phyloP scores from a whole-genome alignment of 345 rosid genomes.

The Lumnitzera littorea region DNA sequence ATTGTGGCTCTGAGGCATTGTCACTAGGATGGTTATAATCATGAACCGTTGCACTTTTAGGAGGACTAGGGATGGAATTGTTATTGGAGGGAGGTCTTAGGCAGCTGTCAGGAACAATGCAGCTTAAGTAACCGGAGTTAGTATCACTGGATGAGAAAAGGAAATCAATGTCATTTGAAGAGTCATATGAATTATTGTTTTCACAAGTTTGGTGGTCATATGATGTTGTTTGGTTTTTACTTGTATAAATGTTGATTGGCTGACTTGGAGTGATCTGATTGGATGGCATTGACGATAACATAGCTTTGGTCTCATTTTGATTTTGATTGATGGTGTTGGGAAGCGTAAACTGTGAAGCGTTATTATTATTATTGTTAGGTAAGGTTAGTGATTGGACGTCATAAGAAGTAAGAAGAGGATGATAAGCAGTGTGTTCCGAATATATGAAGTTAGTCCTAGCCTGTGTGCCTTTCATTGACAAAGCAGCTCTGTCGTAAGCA shows the following conservation, averaged over 20 bases:
- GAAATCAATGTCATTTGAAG: conserved; percentile 22
- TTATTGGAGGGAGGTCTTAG: conserved; percentile 57
- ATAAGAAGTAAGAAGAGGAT: conserved; percentile 39
- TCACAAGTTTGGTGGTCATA: background rate
- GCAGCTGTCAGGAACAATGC: conserved; percentile 92
- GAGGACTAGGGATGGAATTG: background rate
- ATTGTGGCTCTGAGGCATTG: background rate
- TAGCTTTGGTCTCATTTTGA: background rate
- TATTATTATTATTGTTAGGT: conserved; percentile 19
- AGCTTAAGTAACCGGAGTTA: conserved; percentile 86
- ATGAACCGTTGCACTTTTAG: conserved; percentile 9
- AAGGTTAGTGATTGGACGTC: conserved; percentile 44
- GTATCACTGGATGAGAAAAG: conserved; percentile 25
- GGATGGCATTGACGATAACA: conserved; percentile 1
- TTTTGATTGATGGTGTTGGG: background rate
- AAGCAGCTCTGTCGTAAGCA: conserved; percentile 95
- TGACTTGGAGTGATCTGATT: conserved; percentile 13
- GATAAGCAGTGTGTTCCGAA: conserved; percentile 24
- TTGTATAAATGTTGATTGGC: conserved; percentile 14
- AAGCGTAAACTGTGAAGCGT: background rate
- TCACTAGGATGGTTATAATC: background rate
- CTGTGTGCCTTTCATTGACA: conserved; percentile 89
- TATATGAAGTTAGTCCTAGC: conserved; percentile 87
- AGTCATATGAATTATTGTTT: background rate
- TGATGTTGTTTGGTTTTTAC: background rate